Conservation (phyloP, 176 grass and related monocot species). For the Typha latifolia region DNA sequence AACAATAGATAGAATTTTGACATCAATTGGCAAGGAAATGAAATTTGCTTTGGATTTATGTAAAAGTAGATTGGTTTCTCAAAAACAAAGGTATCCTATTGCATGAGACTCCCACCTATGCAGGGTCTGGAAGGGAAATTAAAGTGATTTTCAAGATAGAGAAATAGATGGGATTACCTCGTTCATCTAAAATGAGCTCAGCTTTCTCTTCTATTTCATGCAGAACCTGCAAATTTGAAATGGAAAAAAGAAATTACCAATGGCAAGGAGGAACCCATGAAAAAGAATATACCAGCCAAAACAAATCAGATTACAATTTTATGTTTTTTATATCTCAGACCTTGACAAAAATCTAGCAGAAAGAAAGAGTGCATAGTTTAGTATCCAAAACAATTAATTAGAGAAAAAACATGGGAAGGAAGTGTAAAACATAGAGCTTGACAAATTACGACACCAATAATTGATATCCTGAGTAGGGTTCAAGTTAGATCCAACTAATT, state of each 20-base stretch:
- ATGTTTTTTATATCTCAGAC: neutral
- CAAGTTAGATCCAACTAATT: too few relatives aligned
- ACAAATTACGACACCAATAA: too few relatives aligned
- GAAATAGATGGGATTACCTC: slow-evolving; percentile 31
- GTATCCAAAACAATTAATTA: too few relatives aligned
- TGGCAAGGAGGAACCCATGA: neutral
- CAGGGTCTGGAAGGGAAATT: too few relatives aligned
- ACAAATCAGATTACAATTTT: neutral
- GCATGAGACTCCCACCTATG: too few relatives aligned
- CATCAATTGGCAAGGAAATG: neutral
- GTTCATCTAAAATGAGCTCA: slow-evolving; percentile 89
- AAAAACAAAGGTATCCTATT: too few relatives aligned
- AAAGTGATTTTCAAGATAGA: neutral
- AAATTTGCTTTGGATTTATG: neutral
- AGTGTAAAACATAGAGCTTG: too few relatives aligned
- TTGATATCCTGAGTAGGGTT: too few relatives aligned
- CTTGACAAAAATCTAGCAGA: neutral
- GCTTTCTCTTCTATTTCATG: slow-evolving; percentile 98
- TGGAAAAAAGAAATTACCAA: slow-evolving; percentile 19
- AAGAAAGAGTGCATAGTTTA: neutral
- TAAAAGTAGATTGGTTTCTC: too few relatives aligned
- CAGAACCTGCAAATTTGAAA: slow-evolving; percentile 49
- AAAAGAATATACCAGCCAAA: slow-evolving; percentile 1
- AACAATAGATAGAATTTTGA: neutral
- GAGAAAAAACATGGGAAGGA: too few relatives aligned